phyloP scores from a whole-genome alignment of 371 early-diverging fungal species.

The Mucor mucedo region DNA sequence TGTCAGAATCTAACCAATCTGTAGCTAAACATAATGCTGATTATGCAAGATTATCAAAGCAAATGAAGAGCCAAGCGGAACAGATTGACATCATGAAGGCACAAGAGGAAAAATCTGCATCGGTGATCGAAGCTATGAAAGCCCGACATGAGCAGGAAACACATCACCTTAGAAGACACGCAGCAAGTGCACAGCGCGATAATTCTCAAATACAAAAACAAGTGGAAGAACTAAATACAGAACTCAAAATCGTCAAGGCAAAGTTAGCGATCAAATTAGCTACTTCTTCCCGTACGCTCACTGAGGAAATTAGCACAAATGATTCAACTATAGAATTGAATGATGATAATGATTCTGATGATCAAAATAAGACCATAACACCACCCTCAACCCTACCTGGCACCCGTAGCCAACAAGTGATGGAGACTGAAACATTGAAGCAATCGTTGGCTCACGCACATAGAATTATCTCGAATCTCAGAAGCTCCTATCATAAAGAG shows the following conservation, averaged over 20 bases:
- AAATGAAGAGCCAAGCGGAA: conserved; percentile 56
- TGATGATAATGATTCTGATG: conserved; percentile 15
- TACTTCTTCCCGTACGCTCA: conserved; percentile 11
- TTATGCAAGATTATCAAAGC: conserved; percentile 57
- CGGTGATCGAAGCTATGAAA: conserved; percentile 58
- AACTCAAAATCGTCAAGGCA: conserved; percentile 53
- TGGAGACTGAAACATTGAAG: conserved; percentile 55
- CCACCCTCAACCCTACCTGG: conserved; percentile 10
- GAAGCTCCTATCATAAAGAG: conserved; percentile 53
- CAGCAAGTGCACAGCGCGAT: conserved; percentile 65
- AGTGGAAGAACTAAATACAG: conserved; percentile 62
- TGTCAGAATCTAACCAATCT: conserved; percentile 58
- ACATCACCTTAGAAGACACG: conserved; percentile 58
- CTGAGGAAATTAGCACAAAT: conserved; percentile 8
- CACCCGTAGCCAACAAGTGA: conserved; percentile 31
- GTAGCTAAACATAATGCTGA: conserved; percentile 57
- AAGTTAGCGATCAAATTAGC: conserved; percentile 38
- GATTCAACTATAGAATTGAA: background rate
- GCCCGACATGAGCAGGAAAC: conserved; percentile 73
- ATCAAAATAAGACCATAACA: background rate
- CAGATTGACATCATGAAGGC: conserved; percentile 70
- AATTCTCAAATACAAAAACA: conserved; percentile 60
- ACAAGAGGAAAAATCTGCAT: conserved; percentile 63
- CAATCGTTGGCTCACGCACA: conserved; percentile 56
- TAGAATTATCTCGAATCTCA: conserved; percentile 54